Conservation (phyloP, 2,329 filamentous ascomycete genomes). For the Neofusicoccum umdonicola region DNA sequence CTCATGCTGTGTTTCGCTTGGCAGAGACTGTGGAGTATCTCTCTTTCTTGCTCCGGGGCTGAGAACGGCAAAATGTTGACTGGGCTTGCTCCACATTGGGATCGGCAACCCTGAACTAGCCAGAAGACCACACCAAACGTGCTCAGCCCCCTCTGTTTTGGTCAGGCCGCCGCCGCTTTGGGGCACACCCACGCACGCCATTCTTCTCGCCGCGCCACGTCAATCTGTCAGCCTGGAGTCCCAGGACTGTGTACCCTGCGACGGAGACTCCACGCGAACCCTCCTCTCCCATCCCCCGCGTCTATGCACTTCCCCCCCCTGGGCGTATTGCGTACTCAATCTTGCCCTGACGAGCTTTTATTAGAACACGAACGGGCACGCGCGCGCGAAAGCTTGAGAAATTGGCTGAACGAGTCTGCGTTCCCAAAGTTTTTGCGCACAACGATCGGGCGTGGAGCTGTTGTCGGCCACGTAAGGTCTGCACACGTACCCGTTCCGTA, state of each 20-base stretch:
- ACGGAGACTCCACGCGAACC: not conserved
- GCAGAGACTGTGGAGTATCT: no score
- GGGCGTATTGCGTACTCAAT: no score
- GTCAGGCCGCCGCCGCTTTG: not conserved
- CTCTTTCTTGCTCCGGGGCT: not conserved
- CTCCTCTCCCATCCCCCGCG: no score
- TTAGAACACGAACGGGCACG: no score
- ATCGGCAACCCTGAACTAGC: not conserved
- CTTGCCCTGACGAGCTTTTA: no score
- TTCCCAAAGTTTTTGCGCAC: no score
- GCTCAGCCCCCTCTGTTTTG: not conserved
- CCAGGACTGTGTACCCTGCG: not conserved
- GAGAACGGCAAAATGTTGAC: not conserved
- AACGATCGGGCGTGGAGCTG: not conserved
- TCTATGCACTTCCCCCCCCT: no score
- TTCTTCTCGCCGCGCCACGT: not conserved
- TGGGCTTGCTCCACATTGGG: not conserved
- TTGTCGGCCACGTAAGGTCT: not conserved
- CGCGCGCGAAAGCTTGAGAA: no score
- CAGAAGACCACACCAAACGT: not conserved
- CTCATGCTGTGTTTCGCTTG: not conserved
- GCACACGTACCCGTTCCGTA: not conserved
- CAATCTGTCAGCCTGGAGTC: not conserved
- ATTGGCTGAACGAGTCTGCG: no score
- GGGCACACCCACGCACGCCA: conserved; percentile 15